Evolutionary conservation across 768 basidiomycete species (phyloP).

Genomic region (Suillus plorans): DNA sequence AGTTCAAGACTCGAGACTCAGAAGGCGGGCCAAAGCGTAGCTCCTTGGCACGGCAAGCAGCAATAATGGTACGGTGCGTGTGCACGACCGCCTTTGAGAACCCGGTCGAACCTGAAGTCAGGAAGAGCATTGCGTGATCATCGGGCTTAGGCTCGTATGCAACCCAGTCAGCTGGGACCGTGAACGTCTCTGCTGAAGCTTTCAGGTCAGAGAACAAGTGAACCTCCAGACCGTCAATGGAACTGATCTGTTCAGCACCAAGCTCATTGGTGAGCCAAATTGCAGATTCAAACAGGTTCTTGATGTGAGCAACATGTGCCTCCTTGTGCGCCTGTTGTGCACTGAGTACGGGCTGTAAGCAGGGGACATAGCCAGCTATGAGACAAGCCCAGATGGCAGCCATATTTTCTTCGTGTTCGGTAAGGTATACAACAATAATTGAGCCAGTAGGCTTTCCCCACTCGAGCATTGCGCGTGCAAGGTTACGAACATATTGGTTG

Average conservation of each 20-base stretch:
- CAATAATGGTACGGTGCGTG: constrained; percentile 37
- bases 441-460: constrained; percentile 28
- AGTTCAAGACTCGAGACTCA: constrained; percentile 38
- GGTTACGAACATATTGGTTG: constrained; percentile 13
- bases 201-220: constrained; percentile 24
- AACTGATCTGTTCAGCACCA: constrained; percentile 24
- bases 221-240: constrained; percentile 23
- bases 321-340: constrained; percentile 33
- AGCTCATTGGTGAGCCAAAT: constrained; percentile 31
- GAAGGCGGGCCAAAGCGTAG: constrained; percentile 33
- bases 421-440: constrained; percentile 27
- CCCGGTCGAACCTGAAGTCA: constrained; percentile 46
- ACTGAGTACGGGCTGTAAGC: constrained; percentile 32
- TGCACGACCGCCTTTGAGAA: constrained; percentile 44
- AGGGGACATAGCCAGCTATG: constrained; percentile 31
- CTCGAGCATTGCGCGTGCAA: constrained; percentile 19
- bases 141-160: constrained; percentile 22
- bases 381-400: constrained; percentile 31
- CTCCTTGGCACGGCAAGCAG: constrained; percentile 34
- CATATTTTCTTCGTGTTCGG: constrained; percentile 35
- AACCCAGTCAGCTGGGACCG: constrained; percentile 14
- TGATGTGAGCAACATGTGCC: constrained; percentile 28
- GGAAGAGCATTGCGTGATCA: constrained; percentile 32
- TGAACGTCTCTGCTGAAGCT: constrained; percentile 11
- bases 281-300: constrained; percentile 28